A percentile compares a stretch with the other conserved stretches of the same genome.
Evolutionary conservation across 352 stramenopile species (phyloP).

Genomic region (Globisporangium viniferum): DNA sequence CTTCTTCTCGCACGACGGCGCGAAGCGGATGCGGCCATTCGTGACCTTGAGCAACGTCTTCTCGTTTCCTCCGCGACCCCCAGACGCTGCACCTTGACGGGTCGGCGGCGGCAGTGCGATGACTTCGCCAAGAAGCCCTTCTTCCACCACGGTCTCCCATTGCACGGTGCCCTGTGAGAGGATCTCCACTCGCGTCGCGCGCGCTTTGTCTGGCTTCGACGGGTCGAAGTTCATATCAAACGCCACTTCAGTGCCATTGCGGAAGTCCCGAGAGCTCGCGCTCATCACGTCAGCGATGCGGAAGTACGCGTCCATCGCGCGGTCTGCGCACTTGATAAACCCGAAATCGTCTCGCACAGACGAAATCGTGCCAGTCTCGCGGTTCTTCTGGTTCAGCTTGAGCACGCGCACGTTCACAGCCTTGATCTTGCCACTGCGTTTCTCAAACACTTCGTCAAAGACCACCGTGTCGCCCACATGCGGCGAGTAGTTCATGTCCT

Average conservation of each 20-base stretch:
- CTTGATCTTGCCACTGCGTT: slow-evolving; percentile 52
- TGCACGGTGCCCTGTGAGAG: slow-evolving; percentile 52
- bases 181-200: slow-evolving; percentile 58
- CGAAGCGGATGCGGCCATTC: slow-evolving; percentile 41
- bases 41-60: slow-evolving; percentile 35
- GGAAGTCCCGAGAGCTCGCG: slow-evolving; percentile 37
- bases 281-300: slow-evolving; percentile 76
- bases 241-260: slow-evolving; percentile 54
- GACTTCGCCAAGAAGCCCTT: slow-evolving; percentile 44
- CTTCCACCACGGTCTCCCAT: slow-evolving; percentile 54
- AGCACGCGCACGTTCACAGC: slow-evolving; percentile 63
- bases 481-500: slow-evolving; percentile 65
- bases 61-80: slow-evolving; percentile 25
- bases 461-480: slow-evolving; percentile 52
- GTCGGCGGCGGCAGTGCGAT: slow-evolving; percentile 34
- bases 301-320: slow-evolving; percentile 69
- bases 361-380: slow-evolving; percentile 63
- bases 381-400: slow-evolving; percentile 59
- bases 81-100: slow-evolving; percentile 21
- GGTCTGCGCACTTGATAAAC: slow-evolving; percentile 79
- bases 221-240: slow-evolving; percentile 59
- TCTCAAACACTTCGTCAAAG: slow-evolving; percentile 75
- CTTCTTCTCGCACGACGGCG: slow-evolving; percentile 32
- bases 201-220: slow-evolving; percentile 48
- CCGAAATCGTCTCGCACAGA: slow-evolving; percentile 79